Evolutionary conservation across 1,139 yeast species (phyloP).

Genomic region (Yamadazyma jaroonii): DNA sequence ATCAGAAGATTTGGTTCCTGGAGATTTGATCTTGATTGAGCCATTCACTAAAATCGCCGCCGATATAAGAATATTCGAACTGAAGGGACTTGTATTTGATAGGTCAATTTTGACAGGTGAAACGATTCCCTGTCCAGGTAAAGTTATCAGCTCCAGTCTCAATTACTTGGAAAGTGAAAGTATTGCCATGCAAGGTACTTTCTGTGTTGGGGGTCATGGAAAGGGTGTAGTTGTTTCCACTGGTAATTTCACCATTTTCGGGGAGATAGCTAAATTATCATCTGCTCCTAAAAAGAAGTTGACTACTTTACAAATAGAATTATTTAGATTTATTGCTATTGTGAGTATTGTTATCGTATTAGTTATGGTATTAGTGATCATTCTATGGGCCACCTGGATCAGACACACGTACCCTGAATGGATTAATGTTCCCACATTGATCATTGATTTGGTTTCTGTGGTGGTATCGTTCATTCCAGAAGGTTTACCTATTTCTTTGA

Average conservation of each 20-base stretch:
- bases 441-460: constrained; percentile 31
- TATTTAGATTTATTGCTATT: constrained; percentile 26
- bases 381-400: constrained; percentile 49
- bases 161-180: constrained; percentile 44
- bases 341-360: constrained; percentile 20
- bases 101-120: constrained; percentile 37
- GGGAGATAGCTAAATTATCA: constrained; percentile 31
- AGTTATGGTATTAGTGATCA: constrained; percentile 22
- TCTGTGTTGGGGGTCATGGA: constrained; percentile 29
- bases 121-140: constrained; percentile 23
- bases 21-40: constrained; percentile 25
- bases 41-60: constrained; percentile 32
- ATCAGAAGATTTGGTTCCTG: constrained; percentile 28
- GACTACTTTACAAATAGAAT: constrained; percentile 31
- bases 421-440: constrained; percentile 31
- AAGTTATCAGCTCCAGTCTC: constrained; percentile 21
- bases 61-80: constrained; percentile 27
- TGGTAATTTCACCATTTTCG: constrained; percentile 33
- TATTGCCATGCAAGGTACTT: constrained; percentile 47
- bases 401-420: constrained; percentile 26
- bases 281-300: constrained; percentile 28
- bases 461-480: constrained; percentile 36
- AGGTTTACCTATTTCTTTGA: constrained; percentile 35
- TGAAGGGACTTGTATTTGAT: constrained; percentile 30
- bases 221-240: constrained; percentile 30